Evolutionary conservation across 192 early-diverging fungal species (phyloP), one percentile per base, ranked within the genome.

Genomic region (Tieghemiomyces parasiticus): DNA sequence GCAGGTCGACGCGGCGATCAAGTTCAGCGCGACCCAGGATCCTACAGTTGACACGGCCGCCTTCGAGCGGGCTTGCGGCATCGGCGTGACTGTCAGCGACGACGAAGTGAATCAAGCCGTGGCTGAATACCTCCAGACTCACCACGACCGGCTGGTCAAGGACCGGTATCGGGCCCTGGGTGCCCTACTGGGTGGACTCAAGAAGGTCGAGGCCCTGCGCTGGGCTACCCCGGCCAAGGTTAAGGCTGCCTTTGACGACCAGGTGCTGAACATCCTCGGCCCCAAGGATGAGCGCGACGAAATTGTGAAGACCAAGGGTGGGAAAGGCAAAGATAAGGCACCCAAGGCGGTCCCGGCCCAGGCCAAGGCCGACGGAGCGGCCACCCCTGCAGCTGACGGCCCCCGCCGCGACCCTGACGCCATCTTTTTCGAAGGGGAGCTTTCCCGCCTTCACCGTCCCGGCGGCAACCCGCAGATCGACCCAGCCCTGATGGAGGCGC

Each of bases 401-500:
- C 80, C 88, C 46, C n/a, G 63, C 38, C 75, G 75, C n/a, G 72
- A 77, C 16, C 67, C 75, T 29, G 67, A 69, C 65, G 77, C 74
- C 54, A 86, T 88, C 81, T 81, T 97, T 66, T 84, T 84, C 61
- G 89, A 95, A 65, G 97, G 97, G 14, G 95, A 97, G 42, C 78
- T 99, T 46, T 78, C 90, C 38, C 78, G 79, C 45, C 71, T 98
- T 59, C 97, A 99, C 74, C 91, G 90, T 61, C 85, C 91, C 20
- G 97, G 97, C 53, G 95, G 83, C 60, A 99, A 99, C 72, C 84
- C 84, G 25, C 97, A 99, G 75, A 90, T 96, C 71, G 87, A 90
- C 53, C 86, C 87, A 10, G 79, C 84, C 65, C 73, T 98, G 53
- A 95, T 90, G 82, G 78, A 77, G 30, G 81, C 84, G 70, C 97